These are phyloP conservation scores for Cyclocybe aegerita DNA, from an alignment of 768 basidiomycete genomes.

Conservation along the genomic window DNA sequence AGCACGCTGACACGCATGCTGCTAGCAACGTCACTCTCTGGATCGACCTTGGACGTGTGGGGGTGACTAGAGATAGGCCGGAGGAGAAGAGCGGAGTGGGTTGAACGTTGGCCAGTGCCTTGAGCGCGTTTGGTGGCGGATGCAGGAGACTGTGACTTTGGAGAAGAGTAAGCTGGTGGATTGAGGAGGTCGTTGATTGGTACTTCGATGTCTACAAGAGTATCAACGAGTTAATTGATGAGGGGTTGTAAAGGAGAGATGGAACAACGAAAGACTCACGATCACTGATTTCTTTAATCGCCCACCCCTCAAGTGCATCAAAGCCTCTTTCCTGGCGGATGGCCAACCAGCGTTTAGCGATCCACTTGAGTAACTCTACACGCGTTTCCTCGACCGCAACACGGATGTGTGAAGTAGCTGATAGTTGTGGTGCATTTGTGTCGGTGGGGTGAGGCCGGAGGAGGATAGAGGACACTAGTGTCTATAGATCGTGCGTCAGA, in stretches of 20 bases:
- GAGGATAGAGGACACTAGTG: slow-evolving; percentile 70
- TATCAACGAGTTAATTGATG: not conserved
- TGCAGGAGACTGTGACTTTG: slow-evolving; percentile 10
- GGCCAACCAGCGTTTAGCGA: slow-evolving; percentile 75
- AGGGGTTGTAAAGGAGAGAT: not conserved
- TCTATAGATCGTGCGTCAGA: slow-evolving; percentile 33
- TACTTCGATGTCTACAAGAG: slow-evolving; percentile 70
- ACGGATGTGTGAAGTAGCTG: slow-evolving; percentile 68
- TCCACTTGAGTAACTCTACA: slow-evolving; percentile 66
- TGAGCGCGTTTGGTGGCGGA: slow-evolving; percentile 4
- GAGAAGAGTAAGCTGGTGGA: slow-evolving; percentile 19
- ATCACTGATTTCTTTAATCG: slow-evolving; percentile 83
- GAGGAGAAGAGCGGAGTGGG: slow-evolving; percentile 10
- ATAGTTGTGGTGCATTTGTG: slow-evolving; percentile 58
- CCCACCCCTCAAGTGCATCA: slow-evolving; percentile 81
- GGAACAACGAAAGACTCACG: slow-evolving; percentile 43
- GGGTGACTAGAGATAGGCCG: slow-evolving; percentile 30
- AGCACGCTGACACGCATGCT: slow-evolving; percentile 48
- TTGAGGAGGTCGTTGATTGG: slow-evolving; percentile 70
- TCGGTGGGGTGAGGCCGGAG: slow-evolving; percentile 66
- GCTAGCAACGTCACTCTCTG: slow-evolving; percentile 40
- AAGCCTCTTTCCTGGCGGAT: slow-evolving; percentile 81
- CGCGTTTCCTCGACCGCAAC: slow-evolving; percentile 72
- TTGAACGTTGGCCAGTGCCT: slow-evolving; percentile 1
- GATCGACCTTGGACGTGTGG: slow-evolving; percentile 34